phyloP scores from a whole-genome alignment of 176 grass and related monocot species.

The Eragrostis curvula region DNA sequence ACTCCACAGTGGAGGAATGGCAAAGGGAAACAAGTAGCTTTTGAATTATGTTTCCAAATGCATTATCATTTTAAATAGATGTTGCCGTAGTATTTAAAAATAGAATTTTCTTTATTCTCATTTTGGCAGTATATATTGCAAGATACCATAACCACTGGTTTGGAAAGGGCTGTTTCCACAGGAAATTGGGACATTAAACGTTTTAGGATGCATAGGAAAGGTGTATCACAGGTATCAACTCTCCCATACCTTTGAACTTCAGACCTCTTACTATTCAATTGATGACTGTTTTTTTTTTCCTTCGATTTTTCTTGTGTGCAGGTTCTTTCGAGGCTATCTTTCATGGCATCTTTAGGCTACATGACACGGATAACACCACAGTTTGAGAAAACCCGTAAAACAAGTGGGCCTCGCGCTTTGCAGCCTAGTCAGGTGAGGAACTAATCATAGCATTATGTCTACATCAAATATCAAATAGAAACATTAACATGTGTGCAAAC shows the following conservation, averaged over 20 bases:
- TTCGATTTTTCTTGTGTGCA: slow-evolving; percentile 25
- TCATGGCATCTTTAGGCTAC: slow-evolving; percentile 88
- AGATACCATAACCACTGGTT: slow-evolving; percentile 63
- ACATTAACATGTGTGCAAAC: slow-evolving; percentile 1
- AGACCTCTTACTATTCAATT: neutral
- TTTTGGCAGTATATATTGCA: slow-evolving; percentile 45
- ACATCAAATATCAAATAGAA: slow-evolving; percentile 14
- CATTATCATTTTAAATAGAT: neutral
- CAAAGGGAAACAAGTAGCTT: neutral
- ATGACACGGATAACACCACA: slow-evolving; percentile 99
- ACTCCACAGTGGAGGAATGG: neutral
- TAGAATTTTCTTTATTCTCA: neutral
- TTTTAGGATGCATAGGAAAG: slow-evolving; percentile 95
- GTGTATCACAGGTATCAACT: slow-evolving; percentile 87
- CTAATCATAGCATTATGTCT: slow-evolving; percentile 1
- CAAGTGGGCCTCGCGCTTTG: slow-evolving; percentile 97
- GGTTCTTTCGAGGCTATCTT: slow-evolving; percentile 93
- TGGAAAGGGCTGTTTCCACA: slow-evolving; percentile 90
- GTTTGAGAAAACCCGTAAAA: slow-evolving; percentile 98
- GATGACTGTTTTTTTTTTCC: neutral
- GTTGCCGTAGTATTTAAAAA: too few relatives aligned
- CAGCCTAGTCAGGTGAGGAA: slow-evolving; percentile 89
- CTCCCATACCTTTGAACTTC: slow-evolving; percentile 19
- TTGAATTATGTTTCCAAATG: neutral
- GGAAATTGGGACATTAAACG: slow-evolving; percentile 97